Base-by-base conservation (phyloP, 768 basidiomycete species). In the Pulveroboletus sp. region DNA sequence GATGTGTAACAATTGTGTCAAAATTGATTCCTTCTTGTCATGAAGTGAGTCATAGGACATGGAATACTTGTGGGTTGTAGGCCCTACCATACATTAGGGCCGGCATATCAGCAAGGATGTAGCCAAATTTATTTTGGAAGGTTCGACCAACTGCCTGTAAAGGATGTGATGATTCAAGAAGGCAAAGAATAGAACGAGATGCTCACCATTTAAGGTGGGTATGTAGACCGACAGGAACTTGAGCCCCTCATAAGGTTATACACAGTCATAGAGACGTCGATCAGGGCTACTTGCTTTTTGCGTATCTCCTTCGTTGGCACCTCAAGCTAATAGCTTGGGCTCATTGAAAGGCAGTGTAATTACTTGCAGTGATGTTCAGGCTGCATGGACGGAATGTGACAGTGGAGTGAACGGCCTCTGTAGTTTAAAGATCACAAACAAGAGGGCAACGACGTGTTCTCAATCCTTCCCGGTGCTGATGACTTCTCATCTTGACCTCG, bases 281-380 rank as follows among this genome's bases (percentile, higher is more conserved):
- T 39, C 18, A 8, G 1, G 24, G 33, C 10, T 39, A 14, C 15
- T 17, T 39, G 7, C 8, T 10, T 17, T 9, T 3, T 44, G 35
- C 11, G 69, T 86, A 89, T 89, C 56, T 89, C 87, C 68, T 90
- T 90, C 8, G 88, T 90, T 3, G 89, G 88, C 84, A 90, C 86
- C 64, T 90, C 89, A 26, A 88, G 65, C 64, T 91, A 89, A 58
- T 5, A 89, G 73, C 58, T 87, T 81, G 26, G 92, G 75, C 39
- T 90, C 86, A 57, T 92, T 85, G 90, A 43, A 92, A 73, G 50
- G 91, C 86, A 32, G 88, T 89, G 60, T 89, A 91, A 63, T 92
- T 92, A 60, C 81, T 90, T 26, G 89, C 89, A 6, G 89, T 89
- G 42, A 90, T 88, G 56, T 89, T 83, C 63, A 90, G 68, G 71